Percentiles rank a stretch among this genome's conserved stretches.
Conservation (phyloP, 2,329 filamentous ascomycete genomes). For the Colletotrichum limetticola region DNA sequence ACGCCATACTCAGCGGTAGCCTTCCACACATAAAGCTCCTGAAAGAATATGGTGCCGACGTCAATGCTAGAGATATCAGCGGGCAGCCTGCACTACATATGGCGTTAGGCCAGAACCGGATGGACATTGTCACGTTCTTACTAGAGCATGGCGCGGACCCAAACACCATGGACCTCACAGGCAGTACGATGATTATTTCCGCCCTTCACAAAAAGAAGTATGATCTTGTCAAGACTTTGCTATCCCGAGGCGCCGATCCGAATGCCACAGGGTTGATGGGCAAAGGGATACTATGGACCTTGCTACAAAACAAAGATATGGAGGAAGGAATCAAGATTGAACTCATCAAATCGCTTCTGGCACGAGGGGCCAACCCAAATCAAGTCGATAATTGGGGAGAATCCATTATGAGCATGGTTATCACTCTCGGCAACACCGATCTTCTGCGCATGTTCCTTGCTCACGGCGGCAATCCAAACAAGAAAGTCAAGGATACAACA, state of each 20-base stretch:
- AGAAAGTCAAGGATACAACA: conserved; percentile 36
- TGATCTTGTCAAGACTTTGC: conserved; percentile 32
- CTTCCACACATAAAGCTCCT: conserved; percentile 29
- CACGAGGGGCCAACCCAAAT: conserved; percentile 32
- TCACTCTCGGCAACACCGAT: conserved; percentile 26
- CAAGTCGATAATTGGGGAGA: conserved; percentile 41
- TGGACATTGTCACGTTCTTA: conserved; percentile 47
- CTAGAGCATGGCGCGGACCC: conserved; percentile 48
- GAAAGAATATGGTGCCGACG: conserved; percentile 37
- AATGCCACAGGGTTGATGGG: conserved; percentile 30
- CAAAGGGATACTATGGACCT: conserved; percentile 22
- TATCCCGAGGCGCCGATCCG: conserved; percentile 37
- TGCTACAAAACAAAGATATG: conserved; percentile 25
- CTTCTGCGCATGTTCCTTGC: conserved; percentile 31
- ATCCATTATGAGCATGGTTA: conserved; percentile 37
- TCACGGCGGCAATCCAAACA: conserved; percentile 35
- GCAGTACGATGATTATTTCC: conserved; percentile 46
- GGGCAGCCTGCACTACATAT: conserved; percentile 40
- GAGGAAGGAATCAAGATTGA: conserved; percentile 23
- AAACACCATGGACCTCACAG: conserved; percentile 42
- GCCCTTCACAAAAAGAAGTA: conserved; percentile 43
- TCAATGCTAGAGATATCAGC: conserved; percentile 41
- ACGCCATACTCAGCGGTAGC: conserved; percentile 40
- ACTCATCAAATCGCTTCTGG: conserved; percentile 11
- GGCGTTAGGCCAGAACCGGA: conserved; percentile 40